A percentile compares a stretch with the other conserved stretches of the same genome.
phyloP scores from a whole-genome alignment of 345 rosid species.

The Mercurialis annua region DNA sequence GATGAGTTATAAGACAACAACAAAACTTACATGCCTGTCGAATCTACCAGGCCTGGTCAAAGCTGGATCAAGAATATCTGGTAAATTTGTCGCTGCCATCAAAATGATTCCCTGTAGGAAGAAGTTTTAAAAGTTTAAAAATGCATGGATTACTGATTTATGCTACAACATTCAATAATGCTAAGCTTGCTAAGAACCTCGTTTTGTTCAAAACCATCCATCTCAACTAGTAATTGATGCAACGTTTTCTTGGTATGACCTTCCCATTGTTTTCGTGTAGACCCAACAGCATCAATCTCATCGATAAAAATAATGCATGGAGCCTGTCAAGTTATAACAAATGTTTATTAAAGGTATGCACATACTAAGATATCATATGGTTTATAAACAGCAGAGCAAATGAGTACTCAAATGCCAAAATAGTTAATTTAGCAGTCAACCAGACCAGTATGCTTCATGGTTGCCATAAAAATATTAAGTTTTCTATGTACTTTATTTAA shows the following conservation, averaged over 20 bases:
- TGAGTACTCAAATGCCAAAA: not conserved
- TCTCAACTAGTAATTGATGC: slow-evolving; percentile 96
- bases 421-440: not conserved
- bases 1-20: not conserved
- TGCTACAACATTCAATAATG: not conserved
- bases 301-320: slow-evolving; percentile 98
- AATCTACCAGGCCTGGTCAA: slow-evolving; percentile 99
- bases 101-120: slow-evolving; percentile 79
- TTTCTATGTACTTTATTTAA: not conserved
- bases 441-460: not conserved
- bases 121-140: slow-evolving; percentile 15
- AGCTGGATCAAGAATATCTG: slow-evolving; percentile 99
- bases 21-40: slow-evolving; percentile 83
- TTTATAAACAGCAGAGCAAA: not conserved
- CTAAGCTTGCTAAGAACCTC: slow-evolving; percentile 49
- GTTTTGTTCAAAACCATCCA: slow-evolving; percentile 99
- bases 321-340: slow-evolving; percentile 48
- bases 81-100: slow-evolving; percentile 99
- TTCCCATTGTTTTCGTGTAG: slow-evolving; percentile 98
- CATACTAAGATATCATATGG: not conserved
- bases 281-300: slow-evolving; percentile 98
- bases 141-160: not conserved
- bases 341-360: not conserved
- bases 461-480: not conserved
- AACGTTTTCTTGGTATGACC: slow-evolving; percentile 99